Evolutionary conservation across 192 early-diverging fungal species (phyloP).

Genomic region (Entomortierella chlamydospora): DNA sequence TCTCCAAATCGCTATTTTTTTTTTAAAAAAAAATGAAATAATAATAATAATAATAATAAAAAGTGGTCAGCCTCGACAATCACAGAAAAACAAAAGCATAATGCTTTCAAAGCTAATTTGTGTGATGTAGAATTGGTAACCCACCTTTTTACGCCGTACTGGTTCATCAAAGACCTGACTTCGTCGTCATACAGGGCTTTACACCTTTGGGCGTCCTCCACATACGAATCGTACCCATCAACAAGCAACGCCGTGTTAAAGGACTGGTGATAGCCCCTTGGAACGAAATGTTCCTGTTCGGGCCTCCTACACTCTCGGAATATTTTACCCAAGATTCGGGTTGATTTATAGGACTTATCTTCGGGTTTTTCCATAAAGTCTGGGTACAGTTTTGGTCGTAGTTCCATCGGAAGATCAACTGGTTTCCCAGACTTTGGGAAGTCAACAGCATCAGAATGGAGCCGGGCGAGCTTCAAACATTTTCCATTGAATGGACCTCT

Average conservation of each 20-base stretch:
- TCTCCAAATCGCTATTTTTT: constrained; percentile 43
- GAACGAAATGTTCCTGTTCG: constrained; percentile 51
- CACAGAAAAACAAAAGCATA: no score
- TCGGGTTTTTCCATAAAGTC: constrained; percentile 80
- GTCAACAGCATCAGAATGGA: constrained; percentile 82
- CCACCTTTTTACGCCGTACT: constrained; percentile 66
- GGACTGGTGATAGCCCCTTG: constrained; percentile 53
- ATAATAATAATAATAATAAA: constrained; percentile 29
- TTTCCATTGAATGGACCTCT: constrained; percentile 61
- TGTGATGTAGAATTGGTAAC: not conserved
- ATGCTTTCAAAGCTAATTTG: no score
- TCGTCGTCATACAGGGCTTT: constrained; percentile 65
- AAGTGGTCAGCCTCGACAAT: no score
- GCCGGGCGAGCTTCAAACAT: constrained; percentile 70
- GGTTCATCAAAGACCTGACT: constrained; percentile 70
- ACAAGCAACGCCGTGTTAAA: constrained; percentile 59
- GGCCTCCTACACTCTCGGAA: constrained; percentile 61
- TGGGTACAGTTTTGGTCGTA: constrained; percentile 62
- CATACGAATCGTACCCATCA: constrained; percentile 61
- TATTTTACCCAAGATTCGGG: constrained; percentile 65
- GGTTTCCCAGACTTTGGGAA: constrained; percentile 77
- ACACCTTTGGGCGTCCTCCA: constrained; percentile 57
- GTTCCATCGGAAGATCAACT: constrained; percentile 56
- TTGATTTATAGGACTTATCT: constrained; percentile 63
- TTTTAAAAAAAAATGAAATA: constrained; percentile 1